Conservation (phyloP, 192 early-diverging fungal species). For the Coemansia sp. region DNA sequence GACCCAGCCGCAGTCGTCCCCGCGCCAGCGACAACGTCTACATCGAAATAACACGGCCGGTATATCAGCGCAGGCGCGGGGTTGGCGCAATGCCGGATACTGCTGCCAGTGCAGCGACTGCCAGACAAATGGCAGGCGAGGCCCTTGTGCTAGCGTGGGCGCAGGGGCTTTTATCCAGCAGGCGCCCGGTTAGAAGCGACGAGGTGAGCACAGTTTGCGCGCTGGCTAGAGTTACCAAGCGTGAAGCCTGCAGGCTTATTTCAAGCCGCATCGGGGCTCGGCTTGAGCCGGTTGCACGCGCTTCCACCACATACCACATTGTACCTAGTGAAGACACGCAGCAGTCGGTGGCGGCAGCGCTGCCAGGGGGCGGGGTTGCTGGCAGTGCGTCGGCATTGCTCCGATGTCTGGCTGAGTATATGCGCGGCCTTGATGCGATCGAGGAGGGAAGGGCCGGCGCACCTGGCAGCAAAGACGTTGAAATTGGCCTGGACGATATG, state of each 20-base stretch:
- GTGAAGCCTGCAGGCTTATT: not conserved
- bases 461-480: not conserved
- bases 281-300: not conserved
- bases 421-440: not conserved
- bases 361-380: not conserved
- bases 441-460: not conserved
- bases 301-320: not conserved
- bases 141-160: not conserved
- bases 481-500: not conserved
- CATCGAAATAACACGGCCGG: not conserved
- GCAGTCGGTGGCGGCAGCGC: not conserved
- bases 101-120: not conserved
- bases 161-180: not conserved
- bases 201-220: not conserved
- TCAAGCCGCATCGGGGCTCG: not conserved
- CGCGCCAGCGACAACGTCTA: not conserved
- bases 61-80: not conserved
- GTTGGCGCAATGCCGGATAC: not conserved
- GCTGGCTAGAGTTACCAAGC: not conserved
- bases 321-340: not conserved
- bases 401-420: not conserved
- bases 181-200: not conserved
- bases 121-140: not conserved
- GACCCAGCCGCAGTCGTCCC: not conserved
- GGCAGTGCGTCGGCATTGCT: not conserved